phyloP scores from a whole-genome alignment of 2,329 filamentous ascomycete genomes.

The Epichloe hybrida region DNA sequence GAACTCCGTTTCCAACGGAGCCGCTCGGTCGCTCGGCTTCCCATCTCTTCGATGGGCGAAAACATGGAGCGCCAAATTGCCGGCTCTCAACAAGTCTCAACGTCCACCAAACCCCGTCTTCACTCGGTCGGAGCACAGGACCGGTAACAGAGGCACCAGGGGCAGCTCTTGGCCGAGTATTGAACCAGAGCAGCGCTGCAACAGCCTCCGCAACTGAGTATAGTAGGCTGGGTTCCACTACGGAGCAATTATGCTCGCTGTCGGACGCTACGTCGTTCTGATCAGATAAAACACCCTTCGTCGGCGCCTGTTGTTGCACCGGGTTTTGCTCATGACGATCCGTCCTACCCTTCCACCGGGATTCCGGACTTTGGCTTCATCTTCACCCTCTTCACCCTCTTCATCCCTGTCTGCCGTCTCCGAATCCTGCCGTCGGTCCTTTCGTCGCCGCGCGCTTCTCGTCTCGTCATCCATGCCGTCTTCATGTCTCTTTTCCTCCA shows the following conservation, averaged over 20 bases:
- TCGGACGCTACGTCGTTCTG: not conserved
- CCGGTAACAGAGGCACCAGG: too few species aligned
- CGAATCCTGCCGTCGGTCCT: not conserved
- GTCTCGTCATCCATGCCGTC: not conserved
- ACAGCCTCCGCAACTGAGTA: too few species aligned
- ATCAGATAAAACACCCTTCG: not conserved
- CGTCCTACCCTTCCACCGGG: constrained; percentile 7
- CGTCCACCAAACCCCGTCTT: too few species aligned
- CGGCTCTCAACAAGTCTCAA: too few species aligned
- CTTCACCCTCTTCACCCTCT: constrained; percentile 12
- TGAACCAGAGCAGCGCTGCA: too few species aligned
- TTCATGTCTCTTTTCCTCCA: constrained; percentile 12
- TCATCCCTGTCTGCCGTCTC: constrained; percentile 8
- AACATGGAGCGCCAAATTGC: too few species aligned
- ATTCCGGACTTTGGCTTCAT: constrained; percentile 9
- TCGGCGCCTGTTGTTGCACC: constrained; percentile 1
- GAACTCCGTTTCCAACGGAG: not conserved
- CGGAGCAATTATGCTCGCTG: not conserved
- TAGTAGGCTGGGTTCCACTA: not conserved
- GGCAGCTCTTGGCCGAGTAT: too few species aligned
- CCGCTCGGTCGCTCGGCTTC: too few species aligned
- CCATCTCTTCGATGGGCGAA: too few species aligned
- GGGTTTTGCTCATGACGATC: constrained; percentile 6
- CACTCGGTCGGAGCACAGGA: too few species aligned
- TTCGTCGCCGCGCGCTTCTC: constrained; percentile 4